Conservation (phyloP, 306 rosid genomes). For the Prunus mira region DNA sequence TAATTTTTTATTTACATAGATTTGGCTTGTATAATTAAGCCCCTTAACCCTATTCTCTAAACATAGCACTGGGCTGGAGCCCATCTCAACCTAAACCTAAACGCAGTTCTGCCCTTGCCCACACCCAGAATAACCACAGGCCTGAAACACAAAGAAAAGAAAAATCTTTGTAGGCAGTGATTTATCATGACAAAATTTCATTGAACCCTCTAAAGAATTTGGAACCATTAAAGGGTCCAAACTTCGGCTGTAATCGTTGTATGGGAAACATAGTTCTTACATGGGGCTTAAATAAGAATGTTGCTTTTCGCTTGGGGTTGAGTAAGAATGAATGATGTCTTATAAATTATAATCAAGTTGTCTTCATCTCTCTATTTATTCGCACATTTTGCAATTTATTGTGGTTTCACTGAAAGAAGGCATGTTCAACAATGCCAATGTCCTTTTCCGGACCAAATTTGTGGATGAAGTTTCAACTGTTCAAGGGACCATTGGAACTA, state of each 20-base stretch:
- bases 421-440: slow-evolving; percentile 95
- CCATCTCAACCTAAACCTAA: too few species aligned
- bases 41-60: too few species aligned
- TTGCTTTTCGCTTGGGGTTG: too few species aligned
- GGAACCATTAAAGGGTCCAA: neutral
- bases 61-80: too few species aligned
- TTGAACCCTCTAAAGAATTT: neutral
- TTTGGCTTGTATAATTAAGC: too few species aligned
- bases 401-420: slow-evolving; percentile 98
- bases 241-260: neutral
- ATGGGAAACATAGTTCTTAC: neutral
- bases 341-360: neutral
- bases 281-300: too few species aligned
- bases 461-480: slow-evolving; percentile 98
- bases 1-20: too few species aligned
- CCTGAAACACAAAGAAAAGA: too few species aligned
- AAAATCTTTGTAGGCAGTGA: too few species aligned
- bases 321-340: neutral
- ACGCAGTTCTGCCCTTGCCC: too few species aligned
- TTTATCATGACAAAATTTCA: neutral
- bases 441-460: slow-evolving; percentile 94
- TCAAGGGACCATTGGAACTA: slow-evolving; percentile 77
- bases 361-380: too few species aligned
- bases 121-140: too few species aligned
- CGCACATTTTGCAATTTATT: slow-evolving; percentile 54